Conservation (phyloP, 73 alveolate genomes). For the Breviolum minutum region DNA sequence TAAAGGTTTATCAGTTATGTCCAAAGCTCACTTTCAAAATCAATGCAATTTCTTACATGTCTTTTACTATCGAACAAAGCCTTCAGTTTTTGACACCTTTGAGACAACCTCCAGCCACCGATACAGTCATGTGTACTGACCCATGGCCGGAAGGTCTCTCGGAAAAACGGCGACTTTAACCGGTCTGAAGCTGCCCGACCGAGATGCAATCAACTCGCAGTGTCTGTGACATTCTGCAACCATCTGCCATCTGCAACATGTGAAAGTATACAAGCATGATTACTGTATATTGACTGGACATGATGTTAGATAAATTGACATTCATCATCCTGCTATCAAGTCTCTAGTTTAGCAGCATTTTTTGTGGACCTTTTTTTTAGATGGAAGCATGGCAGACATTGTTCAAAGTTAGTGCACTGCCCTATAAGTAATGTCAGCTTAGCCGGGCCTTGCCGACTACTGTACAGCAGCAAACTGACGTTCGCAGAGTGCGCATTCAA, state of each 20-base stretch:
- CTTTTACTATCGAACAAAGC: background rate
- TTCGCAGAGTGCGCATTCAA: constrained; percentile 19
- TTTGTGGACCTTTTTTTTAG: background rate
- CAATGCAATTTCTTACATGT: too few relatives aligned
- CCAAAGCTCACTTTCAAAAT: too few relatives aligned
- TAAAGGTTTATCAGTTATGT: background rate
- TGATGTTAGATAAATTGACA: too few relatives aligned
- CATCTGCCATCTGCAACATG: too few relatives aligned
- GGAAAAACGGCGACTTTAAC: constrained; percentile 43
- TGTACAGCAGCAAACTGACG: constrained; percentile 36
- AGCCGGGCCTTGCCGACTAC: constrained; percentile 47
- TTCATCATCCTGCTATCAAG: background rate
- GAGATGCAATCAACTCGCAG: background rate
- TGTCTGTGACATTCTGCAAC: too few relatives aligned
- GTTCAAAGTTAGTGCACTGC: background rate
- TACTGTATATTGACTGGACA: background rate
- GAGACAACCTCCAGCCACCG: constrained; percentile 45
- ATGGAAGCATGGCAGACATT: background rate
- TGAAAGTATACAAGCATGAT: background rate
- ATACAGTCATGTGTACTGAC: background rate
- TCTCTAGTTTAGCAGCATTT: too few relatives aligned
- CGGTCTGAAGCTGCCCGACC: constrained; percentile 30
- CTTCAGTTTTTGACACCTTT: background rate
- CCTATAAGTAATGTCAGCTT: background rate
- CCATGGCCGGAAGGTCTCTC: background rate